Conservation (phyloP, 371 early-diverging fungal genomes). For the Mortierella sp. region DNA sequence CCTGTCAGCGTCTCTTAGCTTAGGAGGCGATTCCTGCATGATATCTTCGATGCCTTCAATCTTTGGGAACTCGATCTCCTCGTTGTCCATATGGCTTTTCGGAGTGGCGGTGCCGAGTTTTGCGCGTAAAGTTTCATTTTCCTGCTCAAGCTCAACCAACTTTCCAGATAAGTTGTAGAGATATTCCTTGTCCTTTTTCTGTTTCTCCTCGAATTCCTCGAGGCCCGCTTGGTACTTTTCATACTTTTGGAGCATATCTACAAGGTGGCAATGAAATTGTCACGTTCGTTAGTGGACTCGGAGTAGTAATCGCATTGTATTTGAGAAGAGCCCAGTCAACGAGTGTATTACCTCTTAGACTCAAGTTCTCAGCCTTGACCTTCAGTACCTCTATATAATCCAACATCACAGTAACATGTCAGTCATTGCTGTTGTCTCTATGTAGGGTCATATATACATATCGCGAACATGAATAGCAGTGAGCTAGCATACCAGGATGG, state of each 20-base stretch:
- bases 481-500: conserved; percentile 43
- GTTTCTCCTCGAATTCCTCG: conserved; percentile 47
- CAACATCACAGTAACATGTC: background rate
- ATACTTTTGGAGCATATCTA: conserved; percentile 43
- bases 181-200: conserved; percentile 49
- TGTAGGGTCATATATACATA: too few species aligned
- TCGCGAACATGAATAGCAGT: too few species aligned
- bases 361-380: conserved; percentile 52
- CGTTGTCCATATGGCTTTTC: conserved; percentile 11
- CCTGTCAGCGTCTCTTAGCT: conserved; percentile 35
- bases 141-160: conserved; percentile 33
- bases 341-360: conserved; percentile 25
- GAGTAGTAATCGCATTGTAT: too few species aligned
- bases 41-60: conserved; percentile 47
- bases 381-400: conserved; percentile 35
- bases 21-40: conserved; percentile 55
- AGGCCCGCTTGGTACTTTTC: conserved; percentile 43
- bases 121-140: conserved; percentile 31
- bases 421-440: background rate
- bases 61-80: conserved; percentile 40
- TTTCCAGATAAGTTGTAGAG: conserved; percentile 35
- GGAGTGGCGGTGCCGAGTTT: conserved; percentile 36
- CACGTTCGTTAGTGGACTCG: background rate
- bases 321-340: background rate
- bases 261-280: background rate